These are phyloP conservation scores for Phoma sp. DNA, from an alignment of 2,329 filamentous ascomycete genomes.

Conservation along the genomic window DNA sequence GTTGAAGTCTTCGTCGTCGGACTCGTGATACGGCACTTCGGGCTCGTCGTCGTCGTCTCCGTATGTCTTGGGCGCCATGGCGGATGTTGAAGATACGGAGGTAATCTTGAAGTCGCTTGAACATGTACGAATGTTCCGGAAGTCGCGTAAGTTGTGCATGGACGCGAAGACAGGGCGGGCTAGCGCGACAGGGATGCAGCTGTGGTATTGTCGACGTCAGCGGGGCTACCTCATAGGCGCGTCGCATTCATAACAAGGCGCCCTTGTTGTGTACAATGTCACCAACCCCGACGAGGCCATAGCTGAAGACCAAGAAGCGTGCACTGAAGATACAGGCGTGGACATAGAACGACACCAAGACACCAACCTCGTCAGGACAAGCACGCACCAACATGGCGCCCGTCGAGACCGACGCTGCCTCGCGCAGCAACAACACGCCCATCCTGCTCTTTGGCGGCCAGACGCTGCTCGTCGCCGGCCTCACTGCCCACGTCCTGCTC, in stretches of 20 bases:
- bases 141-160: conserved; percentile 24
- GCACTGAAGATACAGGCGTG: too few relatives aligned
- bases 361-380: too few relatives aligned
- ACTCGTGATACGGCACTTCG: conserved; percentile 64
- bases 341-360: too few relatives aligned
- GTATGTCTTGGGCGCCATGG: conserved; percentile 40
- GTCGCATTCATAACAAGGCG: conserved; percentile 37
- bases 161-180: conserved; percentile 19
- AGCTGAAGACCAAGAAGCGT: conserved; percentile 12
- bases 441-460: conserved; percentile 43
- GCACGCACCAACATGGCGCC: conserved; percentile 6
- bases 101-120: too few relatives aligned
- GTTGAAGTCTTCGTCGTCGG: conserved; percentile 76
- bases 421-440: conserved; percentile 44
- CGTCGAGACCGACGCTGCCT: conserved; percentile 18
- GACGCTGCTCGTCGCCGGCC: conserved; percentile 38
- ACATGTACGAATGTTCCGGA: too few relatives aligned
- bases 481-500: conserved; percentile 39
- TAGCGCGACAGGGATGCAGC: conserved; percentile 25
- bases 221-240: conserved; percentile 30
- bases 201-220: conserved; percentile 30
- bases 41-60: conserved; percentile 39
- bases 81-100: background rate
- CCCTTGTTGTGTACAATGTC: too few relatives aligned
- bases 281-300: conserved; percentile 16